These are phyloP conservation scores for Mycogone perniciosa DNA, from an alignment of 2,329 filamentous ascomycete species.

Conservation along the genomic window DNA sequence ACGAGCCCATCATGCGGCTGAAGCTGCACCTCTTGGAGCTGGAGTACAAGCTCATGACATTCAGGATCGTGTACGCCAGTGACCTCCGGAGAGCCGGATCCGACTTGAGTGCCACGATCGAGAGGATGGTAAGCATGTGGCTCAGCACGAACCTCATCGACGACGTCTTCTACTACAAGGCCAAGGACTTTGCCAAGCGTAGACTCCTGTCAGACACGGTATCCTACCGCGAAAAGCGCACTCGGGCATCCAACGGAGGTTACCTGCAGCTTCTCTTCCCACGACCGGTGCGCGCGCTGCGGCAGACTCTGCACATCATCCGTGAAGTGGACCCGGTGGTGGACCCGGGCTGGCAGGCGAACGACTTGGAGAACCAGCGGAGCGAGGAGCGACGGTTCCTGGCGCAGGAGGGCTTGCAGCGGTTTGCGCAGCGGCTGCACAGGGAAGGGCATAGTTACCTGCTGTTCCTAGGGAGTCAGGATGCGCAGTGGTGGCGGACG, in stretches of 20 bases:
- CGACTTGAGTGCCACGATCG: constrained; percentile 19
- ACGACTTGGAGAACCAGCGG: constrained; percentile 19
- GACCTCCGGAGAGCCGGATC: constrained; percentile 17
- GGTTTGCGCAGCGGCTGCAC: constrained; percentile 18
- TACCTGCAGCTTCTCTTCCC: constrained; percentile 19
- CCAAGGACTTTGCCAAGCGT: constrained; percentile 22
- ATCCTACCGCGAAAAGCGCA: constrained; percentile 18
- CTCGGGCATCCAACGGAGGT: constrained; percentile 15
- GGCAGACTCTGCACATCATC: constrained; percentile 23
- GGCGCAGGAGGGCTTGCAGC: constrained; percentile 17
- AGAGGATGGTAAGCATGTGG: constrained; percentile 24
- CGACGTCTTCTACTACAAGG: constrained; percentile 24
- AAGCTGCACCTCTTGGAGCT: constrained; percentile 23
- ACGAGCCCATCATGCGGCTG: constrained; percentile 22
- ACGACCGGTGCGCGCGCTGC: constrained; percentile 16
- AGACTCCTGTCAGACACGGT: constrained; percentile 11
- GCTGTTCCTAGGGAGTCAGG: constrained; percentile 21
- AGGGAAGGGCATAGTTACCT: constrained; percentile 19
- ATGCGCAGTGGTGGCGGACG: constrained; percentile 22
- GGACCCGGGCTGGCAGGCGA: constrained; percentile 21
- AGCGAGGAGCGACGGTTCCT: constrained; percentile 17
- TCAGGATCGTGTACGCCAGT: constrained; percentile 24
- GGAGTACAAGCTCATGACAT: constrained; percentile 25
- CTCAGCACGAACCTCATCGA: constrained; percentile 23
- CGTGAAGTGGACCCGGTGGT: constrained; percentile 21